Evolutionary conservation across 2,329 filamentous ascomycete genomes (phyloP).

Genomic region (Xylaria polymorpha): DNA sequence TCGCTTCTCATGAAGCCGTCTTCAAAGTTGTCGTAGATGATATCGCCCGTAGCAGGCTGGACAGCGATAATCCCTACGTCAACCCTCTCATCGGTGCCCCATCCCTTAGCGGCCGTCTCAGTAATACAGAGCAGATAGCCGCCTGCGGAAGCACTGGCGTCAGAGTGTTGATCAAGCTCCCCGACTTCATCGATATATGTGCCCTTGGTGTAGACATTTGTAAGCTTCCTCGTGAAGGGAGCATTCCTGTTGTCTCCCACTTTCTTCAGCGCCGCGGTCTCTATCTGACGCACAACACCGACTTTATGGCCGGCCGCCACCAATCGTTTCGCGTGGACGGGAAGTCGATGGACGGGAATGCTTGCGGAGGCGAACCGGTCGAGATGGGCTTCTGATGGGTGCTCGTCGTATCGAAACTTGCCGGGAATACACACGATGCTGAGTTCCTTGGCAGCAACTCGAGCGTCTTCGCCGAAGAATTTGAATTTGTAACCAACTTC

Average conservation of each 20-base stretch:
- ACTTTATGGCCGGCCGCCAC: constrained; percentile 95
- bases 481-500: constrained; percentile 99
- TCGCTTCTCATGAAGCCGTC: constrained; percentile 98
- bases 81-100: constrained; percentile 91
- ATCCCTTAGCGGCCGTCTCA: constrained; percentile 80
- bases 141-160: constrained; percentile 65
- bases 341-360: constrained; percentile 89
- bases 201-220: constrained; percentile 96
- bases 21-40: constrained; percentile 95
- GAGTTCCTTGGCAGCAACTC: constrained; percentile 87
- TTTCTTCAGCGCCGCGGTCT: constrained; percentile 95
- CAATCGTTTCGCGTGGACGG: constrained; percentile 93
- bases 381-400: constrained; percentile 90
- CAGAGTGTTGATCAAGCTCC: constrained; percentile 70
- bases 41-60: constrained; percentile 93
- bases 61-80: constrained; percentile 92
- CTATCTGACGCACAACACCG: constrained; percentile 91
- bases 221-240: constrained; percentile 91
- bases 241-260: constrained; percentile 93
- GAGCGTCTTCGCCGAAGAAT: constrained; percentile 96
- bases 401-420: constrained; percentile 93
- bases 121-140: constrained; percentile 96
- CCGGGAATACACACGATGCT: constrained; percentile 97
- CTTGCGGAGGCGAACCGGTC: constrained; percentile 95
- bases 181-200: constrained; percentile 97